Evolutionary conservation across 2,329 filamentous ascomycete genomes (phyloP).

Genomic region (Apiospora phragmitis): DNA sequence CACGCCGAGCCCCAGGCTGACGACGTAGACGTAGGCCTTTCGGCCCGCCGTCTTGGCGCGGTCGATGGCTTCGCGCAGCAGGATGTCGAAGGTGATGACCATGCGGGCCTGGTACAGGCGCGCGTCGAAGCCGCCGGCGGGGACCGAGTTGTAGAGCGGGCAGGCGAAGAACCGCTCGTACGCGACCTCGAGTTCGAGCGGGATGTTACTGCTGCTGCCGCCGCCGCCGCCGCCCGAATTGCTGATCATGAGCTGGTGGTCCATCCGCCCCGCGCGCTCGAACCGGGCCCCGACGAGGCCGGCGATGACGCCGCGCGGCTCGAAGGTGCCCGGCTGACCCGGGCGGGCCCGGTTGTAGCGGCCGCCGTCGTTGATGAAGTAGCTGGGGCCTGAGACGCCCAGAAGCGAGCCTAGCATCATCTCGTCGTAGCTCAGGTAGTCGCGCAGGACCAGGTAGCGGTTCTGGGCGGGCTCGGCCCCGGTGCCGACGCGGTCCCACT

Average conservation of each 20-base stretch:
- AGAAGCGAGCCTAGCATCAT: conserved; percentile 34
- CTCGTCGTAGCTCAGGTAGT: conserved; percentile 36
- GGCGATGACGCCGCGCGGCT: conserved; percentile 30
- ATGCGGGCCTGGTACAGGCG: conserved; percentile 29
- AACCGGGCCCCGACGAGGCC: conserved; percentile 35
- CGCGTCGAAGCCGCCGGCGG: conserved; percentile 20
- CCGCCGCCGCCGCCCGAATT: too few relatives aligned
- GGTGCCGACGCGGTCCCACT: conserved; percentile 31
- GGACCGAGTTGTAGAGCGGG: not conserved
- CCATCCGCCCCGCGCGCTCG: conserved; percentile 31
- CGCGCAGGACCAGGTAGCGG: conserved; percentile 19
- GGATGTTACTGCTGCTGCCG: conserved; percentile 21
- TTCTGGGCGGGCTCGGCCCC: conserved; percentile 21
- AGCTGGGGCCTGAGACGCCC: conserved; percentile 31
- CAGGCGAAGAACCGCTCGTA: conserved; percentile 26
- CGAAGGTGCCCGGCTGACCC: conserved; percentile 20
- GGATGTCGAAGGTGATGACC: conserved; percentile 24
- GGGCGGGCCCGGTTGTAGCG: conserved; percentile 23
- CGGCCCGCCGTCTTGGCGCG: conserved; percentile 22
- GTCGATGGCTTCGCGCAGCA: conserved; percentile 30
- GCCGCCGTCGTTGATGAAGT: conserved; percentile 32
- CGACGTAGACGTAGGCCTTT: conserved; percentile 32
- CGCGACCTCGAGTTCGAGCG: conserved; percentile 22
- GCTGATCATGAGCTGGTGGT: conserved; percentile 17
- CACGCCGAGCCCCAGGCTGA: conserved; percentile 34